Conservation (phyloP, 352 stramenopile genomes). For the Phytophthora sansomeana region DNA sequence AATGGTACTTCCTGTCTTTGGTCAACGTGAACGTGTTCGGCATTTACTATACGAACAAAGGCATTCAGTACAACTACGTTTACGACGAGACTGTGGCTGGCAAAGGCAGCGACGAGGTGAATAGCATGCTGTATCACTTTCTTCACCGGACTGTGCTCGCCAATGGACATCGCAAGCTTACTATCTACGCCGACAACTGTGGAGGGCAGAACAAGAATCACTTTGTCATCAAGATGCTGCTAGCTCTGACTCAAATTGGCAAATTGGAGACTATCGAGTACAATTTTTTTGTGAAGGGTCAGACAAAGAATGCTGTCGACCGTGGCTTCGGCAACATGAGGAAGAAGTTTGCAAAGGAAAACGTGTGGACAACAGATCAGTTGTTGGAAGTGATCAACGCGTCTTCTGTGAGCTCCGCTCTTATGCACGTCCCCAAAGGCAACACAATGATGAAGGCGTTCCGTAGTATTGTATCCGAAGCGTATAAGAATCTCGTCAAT, state of each 20-base stretch:
- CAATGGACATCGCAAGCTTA: not conserved
- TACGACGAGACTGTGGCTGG: conserved; percentile 20
- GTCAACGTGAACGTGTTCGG: conserved; percentile 23
- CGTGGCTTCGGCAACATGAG: conserved; percentile 8
- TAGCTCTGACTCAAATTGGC: not conserved
- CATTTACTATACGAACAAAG: conserved; percentile 14
- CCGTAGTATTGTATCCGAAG: not conserved
- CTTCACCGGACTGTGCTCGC: not conserved
- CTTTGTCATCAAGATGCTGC: conserved; percentile 8
- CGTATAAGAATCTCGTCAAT: conserved; percentile 1
- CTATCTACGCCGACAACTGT: conserved; percentile 27
- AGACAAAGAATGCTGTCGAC: conserved; percentile 10
- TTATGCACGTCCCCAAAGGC: not conserved
- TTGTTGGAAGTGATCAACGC: no score
- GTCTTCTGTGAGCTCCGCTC: no score
- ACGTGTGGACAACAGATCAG: conserved; percentile 2
- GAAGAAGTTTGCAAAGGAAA: conserved; percentile 2
- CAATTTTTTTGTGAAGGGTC: conserved; percentile 3
- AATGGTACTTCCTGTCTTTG: conserved; percentile 39
- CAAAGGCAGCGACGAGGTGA: conserved; percentile 22
- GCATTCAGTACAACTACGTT: conserved; percentile 17
- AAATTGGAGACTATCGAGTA: not conserved
- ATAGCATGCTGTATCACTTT: conserved; percentile 24
- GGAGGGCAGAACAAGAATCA: conserved; percentile 36
- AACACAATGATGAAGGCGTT: conserved; percentile 8